phyloP scores from a whole-genome alignment of 805 yeast genomes.

The Wickerhamiella shivajii region DNA sequence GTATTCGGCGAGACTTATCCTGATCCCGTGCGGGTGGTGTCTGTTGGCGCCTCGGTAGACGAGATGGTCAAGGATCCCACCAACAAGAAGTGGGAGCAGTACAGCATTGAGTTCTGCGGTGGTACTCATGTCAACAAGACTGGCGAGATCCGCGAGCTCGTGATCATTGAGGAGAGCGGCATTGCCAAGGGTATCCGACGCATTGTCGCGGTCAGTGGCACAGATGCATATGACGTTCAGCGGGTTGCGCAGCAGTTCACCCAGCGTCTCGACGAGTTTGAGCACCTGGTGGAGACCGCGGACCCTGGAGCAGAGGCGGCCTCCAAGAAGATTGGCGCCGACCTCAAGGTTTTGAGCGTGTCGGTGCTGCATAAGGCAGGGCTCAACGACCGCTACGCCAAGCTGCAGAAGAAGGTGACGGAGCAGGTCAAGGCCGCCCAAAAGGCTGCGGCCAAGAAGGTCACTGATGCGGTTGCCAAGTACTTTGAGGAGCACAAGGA shows the following conservation, averaged over 20 bases:
- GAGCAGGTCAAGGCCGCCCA: constrained; percentile 80
- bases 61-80: constrained; percentile 59
- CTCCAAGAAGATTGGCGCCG: constrained; percentile 72
- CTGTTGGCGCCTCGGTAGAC: constrained; percentile 83
- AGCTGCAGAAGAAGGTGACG: constrained; percentile 72
- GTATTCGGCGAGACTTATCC: constrained; percentile 99
- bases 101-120: constrained; percentile 94
- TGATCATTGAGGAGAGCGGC: constrained; percentile 87
- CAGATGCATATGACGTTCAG: constrained; percentile 82
- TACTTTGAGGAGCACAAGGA: constrained; percentile 46
- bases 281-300: constrained; percentile 27
- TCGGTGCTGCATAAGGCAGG: constrained; percentile 68
- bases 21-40: constrained; percentile 96
- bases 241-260: constrained; percentile 63
- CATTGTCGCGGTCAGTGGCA: constrained; percentile 92
- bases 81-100: constrained; percentile 57
- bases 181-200: constrained; percentile 98
- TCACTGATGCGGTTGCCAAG: constrained; percentile 58
- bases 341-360: constrained; percentile 65
- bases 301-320: constrained; percentile 56
- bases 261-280: constrained; percentile 42
- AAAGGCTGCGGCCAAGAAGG: constrained; percentile 73
- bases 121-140: constrained; percentile 95
- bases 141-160: constrained; percentile 81
- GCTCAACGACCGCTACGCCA: constrained; percentile 57